Percentiles rank a stretch among this genome's conserved stretches.
Evolutionary conservation across 2,329 filamentous ascomycete genomes (phyloP).

Genomic region (Nannizzia gypsea): DNA sequence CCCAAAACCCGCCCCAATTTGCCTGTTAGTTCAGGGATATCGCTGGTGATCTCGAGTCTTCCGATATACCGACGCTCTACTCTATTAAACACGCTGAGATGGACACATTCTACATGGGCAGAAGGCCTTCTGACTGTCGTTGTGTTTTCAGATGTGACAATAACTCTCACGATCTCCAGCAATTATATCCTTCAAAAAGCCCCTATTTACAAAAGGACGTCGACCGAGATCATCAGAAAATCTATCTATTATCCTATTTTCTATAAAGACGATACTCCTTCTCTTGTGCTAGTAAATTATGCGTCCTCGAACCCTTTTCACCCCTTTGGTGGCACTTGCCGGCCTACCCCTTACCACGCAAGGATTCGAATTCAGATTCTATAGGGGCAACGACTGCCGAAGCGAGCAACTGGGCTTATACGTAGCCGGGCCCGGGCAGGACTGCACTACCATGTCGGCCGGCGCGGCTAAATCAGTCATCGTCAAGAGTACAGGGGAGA

Average conservation of each 20-base stretch:
- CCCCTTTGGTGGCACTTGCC: background rate
- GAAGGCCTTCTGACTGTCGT: background rate
- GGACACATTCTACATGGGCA: background rate
- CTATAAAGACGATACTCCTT: background rate
- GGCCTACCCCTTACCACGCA: background rate
- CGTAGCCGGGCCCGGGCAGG: background rate
- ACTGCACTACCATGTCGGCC: background rate
- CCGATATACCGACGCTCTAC: background rate
- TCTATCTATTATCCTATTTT: background rate
- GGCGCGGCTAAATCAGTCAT: background rate
- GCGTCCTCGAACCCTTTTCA: background rate
- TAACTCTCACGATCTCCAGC: background rate
- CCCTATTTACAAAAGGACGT: background rate
- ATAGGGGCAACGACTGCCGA: background rate
- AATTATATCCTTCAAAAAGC: background rate
- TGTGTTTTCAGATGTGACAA: background rate
- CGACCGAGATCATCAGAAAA: background rate
- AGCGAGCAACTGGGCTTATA: background rate
- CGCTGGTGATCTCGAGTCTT: background rate
- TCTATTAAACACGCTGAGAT: background rate
- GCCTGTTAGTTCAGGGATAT: background rate
- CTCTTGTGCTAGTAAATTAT: background rate
- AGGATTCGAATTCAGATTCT: background rate
- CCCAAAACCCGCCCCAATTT: background rate
- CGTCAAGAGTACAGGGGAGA: background rate